These are phyloP conservation scores for Papilionanthe hybrid DNA, from an alignment of 116 monocot genomes.

Conservation along the genomic window DNA sequence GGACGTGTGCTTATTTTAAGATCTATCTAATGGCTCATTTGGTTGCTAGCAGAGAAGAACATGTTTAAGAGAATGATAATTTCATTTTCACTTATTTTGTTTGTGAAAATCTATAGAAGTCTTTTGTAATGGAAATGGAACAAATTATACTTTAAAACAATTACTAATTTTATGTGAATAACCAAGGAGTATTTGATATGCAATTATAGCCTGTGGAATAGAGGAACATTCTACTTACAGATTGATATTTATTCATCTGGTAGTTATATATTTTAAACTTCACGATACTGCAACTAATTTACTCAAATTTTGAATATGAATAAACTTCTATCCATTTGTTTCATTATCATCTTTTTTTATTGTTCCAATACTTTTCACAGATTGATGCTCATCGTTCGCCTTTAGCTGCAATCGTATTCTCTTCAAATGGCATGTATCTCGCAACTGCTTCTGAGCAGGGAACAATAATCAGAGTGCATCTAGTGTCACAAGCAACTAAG, in stretches of 20 bases:
- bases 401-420: constrained; percentile 77
- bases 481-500: constrained; percentile 91
- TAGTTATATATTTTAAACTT: too few relatives aligned
- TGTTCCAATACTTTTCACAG: constrained; percentile 28
- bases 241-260: neutral
- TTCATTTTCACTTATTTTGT: too few relatives aligned
- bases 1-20: too few relatives aligned
- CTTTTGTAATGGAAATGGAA: neutral
- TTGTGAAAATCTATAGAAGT: neutral
- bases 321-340: neutral
- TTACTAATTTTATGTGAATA: neutral
- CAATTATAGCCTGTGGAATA: neutral
- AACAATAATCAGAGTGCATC: constrained; percentile 85
- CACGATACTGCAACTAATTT: neutral
- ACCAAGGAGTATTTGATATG: neutral
- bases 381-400: constrained; percentile 88
- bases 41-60: too few relatives aligned
- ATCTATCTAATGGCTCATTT: too few relatives aligned
- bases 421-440: constrained; percentile 72
- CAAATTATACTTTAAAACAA: neutral
- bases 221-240: neutral
- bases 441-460: constrained; percentile 96
- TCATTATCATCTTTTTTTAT: neutral
- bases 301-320: neutral
- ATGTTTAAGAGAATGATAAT: too few relatives aligned